Conservation (phyloP, 768 basidiomycete genomes). For the Kwoniella botswanensis region DNA sequence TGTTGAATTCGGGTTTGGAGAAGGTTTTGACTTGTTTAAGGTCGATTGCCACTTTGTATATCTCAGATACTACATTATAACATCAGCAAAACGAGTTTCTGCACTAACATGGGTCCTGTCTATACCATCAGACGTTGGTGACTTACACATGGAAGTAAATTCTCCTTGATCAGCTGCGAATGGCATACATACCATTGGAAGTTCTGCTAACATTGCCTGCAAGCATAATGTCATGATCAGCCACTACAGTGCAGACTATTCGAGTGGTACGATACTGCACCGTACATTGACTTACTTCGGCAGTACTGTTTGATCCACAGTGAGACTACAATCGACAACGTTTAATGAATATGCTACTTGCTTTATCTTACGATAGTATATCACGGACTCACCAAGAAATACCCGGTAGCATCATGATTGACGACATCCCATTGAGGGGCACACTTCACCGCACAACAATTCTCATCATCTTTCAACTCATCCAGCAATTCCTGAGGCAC, state of each 20-base stretch:
- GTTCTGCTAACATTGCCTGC: conserved; percentile 27
- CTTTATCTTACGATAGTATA: neutral
- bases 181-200: conserved; percentile 32
- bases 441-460: conserved; percentile 29
- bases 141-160: conserved; percentile 32
- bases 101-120: neutral
- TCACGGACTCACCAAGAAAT: conserved; percentile 28
- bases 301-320: conserved; percentile 36
- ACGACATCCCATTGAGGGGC: conserved; percentile 41
- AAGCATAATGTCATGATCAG: neutral
- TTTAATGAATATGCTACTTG: neutral
- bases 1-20: conserved; percentile 22
- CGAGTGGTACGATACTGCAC: neutral
- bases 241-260: too few species aligned
- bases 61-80: conserved; percentile 20
- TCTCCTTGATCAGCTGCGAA: conserved; percentile 46
- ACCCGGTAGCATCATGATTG: conserved; percentile 30
- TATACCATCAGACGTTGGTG: neutral
- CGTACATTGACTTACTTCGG: conserved; percentile 21
- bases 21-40: conserved; percentile 41
- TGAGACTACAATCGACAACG: conserved; percentile 23
- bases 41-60: conserved; percentile 32
- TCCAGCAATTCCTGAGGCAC: conserved; percentile 25
- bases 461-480: conserved; percentile 21
- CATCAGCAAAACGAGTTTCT: conserved; percentile 7